Base-by-base conservation (phyloP, 1,284 basidiomycete species). In the Kalmanozyma brasiliensis region DNA sequence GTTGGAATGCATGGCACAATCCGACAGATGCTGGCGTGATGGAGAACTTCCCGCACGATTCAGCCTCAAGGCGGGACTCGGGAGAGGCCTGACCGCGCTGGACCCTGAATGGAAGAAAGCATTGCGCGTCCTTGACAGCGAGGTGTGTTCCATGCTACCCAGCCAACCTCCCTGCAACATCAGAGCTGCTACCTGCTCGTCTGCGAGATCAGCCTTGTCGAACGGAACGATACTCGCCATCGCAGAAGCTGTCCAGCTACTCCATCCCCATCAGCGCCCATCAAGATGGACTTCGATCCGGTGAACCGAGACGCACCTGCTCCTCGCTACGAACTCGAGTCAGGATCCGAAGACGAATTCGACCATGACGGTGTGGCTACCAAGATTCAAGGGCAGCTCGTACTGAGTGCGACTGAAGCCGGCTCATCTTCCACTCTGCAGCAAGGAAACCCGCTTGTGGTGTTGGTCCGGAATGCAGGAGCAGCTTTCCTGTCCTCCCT, bases 271-370 rank as follows among this genome's bases (percentile, higher is more conserved):
- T 29, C 26, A 29, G 26, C 6, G 11, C 26, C 26, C 7, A 6
- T 14, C 37, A 56, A 30, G 16, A 69, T 69, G 66, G 60, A 69
- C 8, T 63, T 63, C 19, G 66, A 69, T 22, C 66, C 66, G 5
- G 51, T 58, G 7, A 58, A 57, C 13, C 60, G 60, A 16, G 66
- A 63, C 14, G 49, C 33, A 14, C 42, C 66, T 1, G 49, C 60
- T n/a, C 52, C 66, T 14, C 48, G 52, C 19, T 60, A 69, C 55
- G 66, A 69, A 41, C 38, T 69, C n/a, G 66, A 69, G 43, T 63
- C 60, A 8, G 60, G 60, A 34, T 69, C 66, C 2, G 66, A 69
- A 32, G 66, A 69, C 45, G 65, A 68, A 14, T 51, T 43, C n/a
- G 58, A 64, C 33, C 38, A 33, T 24, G 32, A 42, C 5, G 40